phyloP scores from a whole-genome alignment of 345 rosid genomes.

The Syzygium grande region DNA sequence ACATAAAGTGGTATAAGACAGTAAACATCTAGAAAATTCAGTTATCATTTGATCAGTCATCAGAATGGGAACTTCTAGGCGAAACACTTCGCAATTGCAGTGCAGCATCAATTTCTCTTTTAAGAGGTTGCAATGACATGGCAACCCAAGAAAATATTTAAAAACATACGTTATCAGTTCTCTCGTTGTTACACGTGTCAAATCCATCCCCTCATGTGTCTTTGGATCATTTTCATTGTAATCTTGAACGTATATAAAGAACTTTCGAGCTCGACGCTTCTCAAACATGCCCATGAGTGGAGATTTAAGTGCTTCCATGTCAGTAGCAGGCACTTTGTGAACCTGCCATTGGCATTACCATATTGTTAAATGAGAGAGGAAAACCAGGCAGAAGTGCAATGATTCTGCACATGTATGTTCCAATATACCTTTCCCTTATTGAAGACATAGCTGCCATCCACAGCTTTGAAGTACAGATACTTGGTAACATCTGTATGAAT shows the following conservation, averaged over 20 bases:
- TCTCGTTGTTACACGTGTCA: conserved; percentile 73
- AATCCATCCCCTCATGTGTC: conserved; percentile 93
- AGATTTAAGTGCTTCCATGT: conserved; percentile 90
- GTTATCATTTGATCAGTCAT: not conserved
- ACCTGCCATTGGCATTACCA: conserved; percentile 29
- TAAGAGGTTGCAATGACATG: not conserved
- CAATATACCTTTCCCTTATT: conserved; percentile 6
- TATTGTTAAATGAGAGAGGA: not conserved
- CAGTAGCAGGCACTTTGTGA: conserved; percentile 93
- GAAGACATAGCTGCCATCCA: conserved; percentile 11
- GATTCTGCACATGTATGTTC: not conserved
- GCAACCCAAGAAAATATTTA: not conserved
- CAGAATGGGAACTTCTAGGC: not conserved
- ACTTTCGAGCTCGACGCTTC: conserved; percentile 92
- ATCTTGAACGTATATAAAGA: conserved; percentile 80
- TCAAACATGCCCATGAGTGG: conserved; percentile 97
- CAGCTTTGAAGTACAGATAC: conserved; percentile 16
- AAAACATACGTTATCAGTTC: conserved; percentile 74
- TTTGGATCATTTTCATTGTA: conserved; percentile 73
- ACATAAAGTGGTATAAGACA: not conserved
- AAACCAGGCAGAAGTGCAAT: not conserved
- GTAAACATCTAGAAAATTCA: not conserved
- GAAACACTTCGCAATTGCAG: not conserved
- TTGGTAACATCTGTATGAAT: conserved; percentile 13
- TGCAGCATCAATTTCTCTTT: not conserved